Evolutionary conservation across 2,329 filamentous ascomycete genomes (phyloP).

Genomic region (Monosporascus sp.): DNA sequence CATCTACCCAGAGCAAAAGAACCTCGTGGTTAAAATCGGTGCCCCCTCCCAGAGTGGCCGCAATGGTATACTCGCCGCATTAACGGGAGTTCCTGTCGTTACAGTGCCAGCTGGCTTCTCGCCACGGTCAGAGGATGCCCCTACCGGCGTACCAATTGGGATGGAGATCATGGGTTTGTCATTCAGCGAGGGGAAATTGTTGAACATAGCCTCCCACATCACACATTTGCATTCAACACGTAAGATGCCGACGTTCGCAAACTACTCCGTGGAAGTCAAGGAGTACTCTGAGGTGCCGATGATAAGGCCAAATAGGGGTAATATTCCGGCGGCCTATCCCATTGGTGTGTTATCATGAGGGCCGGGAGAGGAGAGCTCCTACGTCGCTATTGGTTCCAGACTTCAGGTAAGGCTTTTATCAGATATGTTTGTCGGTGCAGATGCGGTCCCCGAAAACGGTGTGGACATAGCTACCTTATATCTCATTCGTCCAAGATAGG

Average conservation of each 20-base stretch:
- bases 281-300: slow-evolving; percentile 38
- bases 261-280: slow-evolving; percentile 30
- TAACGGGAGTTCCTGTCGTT: slow-evolving; percentile 35
- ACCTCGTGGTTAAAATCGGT: slow-evolving; percentile 55
- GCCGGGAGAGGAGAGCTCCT: neutral
- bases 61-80: slow-evolving; percentile 38
- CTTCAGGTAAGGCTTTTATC: neutral
- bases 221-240: slow-evolving; percentile 41
- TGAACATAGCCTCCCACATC: slow-evolving; percentile 48
- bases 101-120: slow-evolving; percentile 51
- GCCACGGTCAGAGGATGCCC: slow-evolving; percentile 39
- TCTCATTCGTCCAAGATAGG: no score
- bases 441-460: no score
- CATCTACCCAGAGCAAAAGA: slow-evolving; percentile 61
- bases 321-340: slow-evolving; percentile 41
- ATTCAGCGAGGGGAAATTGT: slow-evolving; percentile 49
- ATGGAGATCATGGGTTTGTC: slow-evolving; percentile 57
- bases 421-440: no score
- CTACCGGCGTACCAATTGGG: slow-evolving; percentile 55
- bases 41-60: slow-evolving; percentile 52
- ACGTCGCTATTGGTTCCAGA: neutral
- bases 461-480: no score
- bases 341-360: slow-evolving; percentile 33
- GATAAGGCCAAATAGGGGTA: slow-evolving; percentile 35
- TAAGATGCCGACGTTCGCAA: slow-evolving; percentile 40